These are phyloP conservation scores for Tricharina praecox DNA, from an alignment of 495 filamentous ascomycete genomes.

Conservation along the genomic window DNA sequence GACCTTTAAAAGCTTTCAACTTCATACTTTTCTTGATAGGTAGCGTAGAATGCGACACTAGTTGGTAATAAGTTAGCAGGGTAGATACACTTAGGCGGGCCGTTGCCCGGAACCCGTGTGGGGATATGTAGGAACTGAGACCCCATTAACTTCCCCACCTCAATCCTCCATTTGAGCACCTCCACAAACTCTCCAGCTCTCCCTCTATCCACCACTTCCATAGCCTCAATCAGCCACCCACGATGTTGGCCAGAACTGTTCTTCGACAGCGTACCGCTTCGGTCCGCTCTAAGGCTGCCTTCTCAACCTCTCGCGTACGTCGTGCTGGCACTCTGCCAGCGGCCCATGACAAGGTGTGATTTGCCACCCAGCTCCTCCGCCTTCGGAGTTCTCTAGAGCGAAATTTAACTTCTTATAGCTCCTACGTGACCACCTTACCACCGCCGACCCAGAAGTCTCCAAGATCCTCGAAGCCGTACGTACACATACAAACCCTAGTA, in stretches of 20 bases:
- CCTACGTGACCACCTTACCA: conserved; percentile 57
- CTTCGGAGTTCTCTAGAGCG: too few species aligned
- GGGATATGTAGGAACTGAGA: too few species aligned
- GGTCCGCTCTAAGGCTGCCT: conserved; percentile 29
- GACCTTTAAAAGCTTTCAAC: too few species aligned
- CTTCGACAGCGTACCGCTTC: conserved; percentile 11
- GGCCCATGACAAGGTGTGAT: conserved; percentile 13
- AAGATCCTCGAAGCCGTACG: conserved; percentile 75
- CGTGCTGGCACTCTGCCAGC: conserved; percentile 15
- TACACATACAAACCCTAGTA: not conserved
- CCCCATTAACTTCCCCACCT: not conserved
- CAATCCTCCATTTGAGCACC: not conserved
- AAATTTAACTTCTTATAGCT: conserved; percentile 37
- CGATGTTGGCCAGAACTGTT: conserved; percentile 18
- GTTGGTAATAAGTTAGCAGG: too few species aligned
- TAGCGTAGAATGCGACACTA: too few species aligned
- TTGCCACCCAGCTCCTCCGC: not conserved
- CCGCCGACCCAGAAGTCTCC: conserved; percentile 73
- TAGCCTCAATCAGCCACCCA: not conserved
- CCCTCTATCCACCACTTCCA: not conserved
- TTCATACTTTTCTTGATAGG: too few species aligned
- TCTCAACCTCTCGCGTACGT: conserved; percentile 25
- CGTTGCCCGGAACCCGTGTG: too few species aligned
- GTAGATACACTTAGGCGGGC: too few species aligned
- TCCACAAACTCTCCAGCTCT: not conserved